Evolutionary conservation across 1,139 yeast genomes (phyloP).

Genomic region (Debaryomyces nepalensis): DNA sequence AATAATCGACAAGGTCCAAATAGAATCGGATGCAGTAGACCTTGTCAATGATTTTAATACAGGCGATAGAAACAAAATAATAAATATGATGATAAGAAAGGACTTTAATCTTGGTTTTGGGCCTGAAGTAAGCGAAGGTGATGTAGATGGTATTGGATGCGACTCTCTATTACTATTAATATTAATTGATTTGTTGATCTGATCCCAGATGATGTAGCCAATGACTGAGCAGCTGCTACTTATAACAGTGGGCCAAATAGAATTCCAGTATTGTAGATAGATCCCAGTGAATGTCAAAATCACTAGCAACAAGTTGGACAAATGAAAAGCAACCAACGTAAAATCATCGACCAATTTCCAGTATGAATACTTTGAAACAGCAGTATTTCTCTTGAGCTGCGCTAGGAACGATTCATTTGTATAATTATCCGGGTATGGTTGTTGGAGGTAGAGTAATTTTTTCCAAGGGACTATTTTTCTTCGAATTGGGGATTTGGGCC

Average conservation of each 20-base stretch:
- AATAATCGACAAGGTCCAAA: constrained; percentile 91
- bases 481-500: constrained; percentile 6
- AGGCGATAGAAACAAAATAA: constrained; percentile 81
- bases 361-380: constrained; percentile 71
- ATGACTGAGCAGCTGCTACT: constrained; percentile 29
- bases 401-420: constrained; percentile 81
- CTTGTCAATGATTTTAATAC: constrained; percentile 85
- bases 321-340: constrained; percentile 66
- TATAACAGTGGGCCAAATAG: constrained; percentile 38
- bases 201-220: constrained; percentile 30
- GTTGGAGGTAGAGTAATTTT: constrained; percentile 83
- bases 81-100: constrained; percentile 66
- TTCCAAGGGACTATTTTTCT: constrained; percentile 55
- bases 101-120: constrained; percentile 52
- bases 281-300: constrained; percentile 65
- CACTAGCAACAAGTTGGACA: constrained; percentile 64
- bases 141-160: neutral
- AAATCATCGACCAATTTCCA: constrained; percentile 69
- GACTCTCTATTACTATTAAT: neutral
- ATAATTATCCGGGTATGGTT: constrained; percentile 90
- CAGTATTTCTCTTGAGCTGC: constrained; percentile 75
- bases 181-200: constrained; percentile 2
- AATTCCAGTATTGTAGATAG: constrained; percentile 52
- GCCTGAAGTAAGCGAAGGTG: constrained; percentile 6
- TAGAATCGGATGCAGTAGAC: constrained; percentile 91